Evolutionary conservation across 805 yeast genomes (phyloP), one percentile per base, ranked within the genome.

Genomic region (Hanseniaspora jakobsenii): DNA sequence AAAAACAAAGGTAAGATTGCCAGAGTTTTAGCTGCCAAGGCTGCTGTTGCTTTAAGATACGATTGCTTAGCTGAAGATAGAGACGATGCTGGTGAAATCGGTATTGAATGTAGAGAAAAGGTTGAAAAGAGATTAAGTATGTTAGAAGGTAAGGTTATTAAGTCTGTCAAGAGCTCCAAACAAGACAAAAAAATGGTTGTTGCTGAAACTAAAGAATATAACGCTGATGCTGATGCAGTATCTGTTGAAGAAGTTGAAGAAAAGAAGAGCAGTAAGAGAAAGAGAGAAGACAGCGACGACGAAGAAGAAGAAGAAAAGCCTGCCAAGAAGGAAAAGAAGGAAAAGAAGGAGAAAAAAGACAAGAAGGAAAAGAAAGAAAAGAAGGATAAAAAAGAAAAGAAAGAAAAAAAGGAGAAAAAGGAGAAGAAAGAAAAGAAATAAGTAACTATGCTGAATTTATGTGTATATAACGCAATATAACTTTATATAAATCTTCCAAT

Each of bases 1-100:
- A 82, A 82, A 68, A 91, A 91, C 71, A 91, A 91, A 74, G 98
- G 98, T 71, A 91, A 87, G 72, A 85, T 91, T 63, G 97, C 98
- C 48, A 81, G 98, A 71, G 95, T 91, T 54, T 75, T 91, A 52
- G 98, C 98, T 56, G 97, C 97, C 49, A 91, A 91, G 71, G 94
- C 96, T 54, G 94, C 98, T 46, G 93, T 91, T 57, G 83, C 95
- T 50, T 71, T 89, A 55, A 83, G 98, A 72, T 89, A 82, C 64
- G 98, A 91, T 69, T 94, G 96, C 26, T 71, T 91, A 50, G 81
- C 96, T 52, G 98, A 91, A 70, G 97, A 91, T 57, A 78, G 96
- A 66, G 94, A 85, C 55, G 97, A 91, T 59, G 75, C 84, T 51
- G 95, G 96, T 52, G 94, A 87, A 55, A 73, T 87, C 58, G 98